Evolutionary conservation across 208 protist genomes (phyloP).

Genomic region (Leishmania aethiopica): DNA sequence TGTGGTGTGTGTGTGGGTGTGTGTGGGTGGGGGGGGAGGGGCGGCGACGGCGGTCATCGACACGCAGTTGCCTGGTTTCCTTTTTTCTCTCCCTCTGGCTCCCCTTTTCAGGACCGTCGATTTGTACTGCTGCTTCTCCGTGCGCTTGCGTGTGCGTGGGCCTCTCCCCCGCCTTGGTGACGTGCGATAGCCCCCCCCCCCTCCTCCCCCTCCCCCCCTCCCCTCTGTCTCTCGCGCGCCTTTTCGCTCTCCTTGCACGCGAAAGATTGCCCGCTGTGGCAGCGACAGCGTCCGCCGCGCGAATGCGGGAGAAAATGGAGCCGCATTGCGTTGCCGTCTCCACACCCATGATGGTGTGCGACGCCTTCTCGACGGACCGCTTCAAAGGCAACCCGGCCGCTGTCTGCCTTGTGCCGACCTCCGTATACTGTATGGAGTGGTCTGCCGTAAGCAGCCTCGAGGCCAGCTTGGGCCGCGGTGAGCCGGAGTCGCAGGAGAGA

Average conservation of each 20-base stretch:
- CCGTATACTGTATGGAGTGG: constrained; percentile 66
- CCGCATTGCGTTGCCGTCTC: constrained; percentile 28
- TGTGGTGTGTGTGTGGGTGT: too few relatives aligned
- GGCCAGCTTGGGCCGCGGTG: constrained; percentile 55
- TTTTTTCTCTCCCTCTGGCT: constrained; percentile 12
- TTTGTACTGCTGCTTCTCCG: not conserved
- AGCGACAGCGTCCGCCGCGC: constrained; percentile 2
- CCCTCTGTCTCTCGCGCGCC: not conserved
- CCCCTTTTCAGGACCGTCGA: not conserved
- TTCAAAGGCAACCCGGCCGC: constrained; percentile 75
- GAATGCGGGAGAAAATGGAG: constrained; percentile 8
- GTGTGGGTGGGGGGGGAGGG: not conserved
- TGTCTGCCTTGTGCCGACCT: constrained; percentile 55
- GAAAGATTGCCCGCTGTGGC: not conserved
- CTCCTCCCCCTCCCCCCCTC: not conserved
- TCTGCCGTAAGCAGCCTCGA: constrained; percentile 49
- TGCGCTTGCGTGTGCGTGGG: not conserved
- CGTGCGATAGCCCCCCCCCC: too few relatives aligned
- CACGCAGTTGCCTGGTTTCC: not conserved
- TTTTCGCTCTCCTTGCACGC: constrained; percentile 1
- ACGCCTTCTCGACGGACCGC: constrained; percentile 61
- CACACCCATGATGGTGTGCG: constrained; percentile 61
- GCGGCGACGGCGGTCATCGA: not conserved
- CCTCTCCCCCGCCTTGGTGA: not conserved
- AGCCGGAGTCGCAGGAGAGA: constrained; percentile 38